Evolutionary conservation across 2,329 filamentous ascomycete genomes (phyloP).

Genomic region (Kalmusia sp.): DNA sequence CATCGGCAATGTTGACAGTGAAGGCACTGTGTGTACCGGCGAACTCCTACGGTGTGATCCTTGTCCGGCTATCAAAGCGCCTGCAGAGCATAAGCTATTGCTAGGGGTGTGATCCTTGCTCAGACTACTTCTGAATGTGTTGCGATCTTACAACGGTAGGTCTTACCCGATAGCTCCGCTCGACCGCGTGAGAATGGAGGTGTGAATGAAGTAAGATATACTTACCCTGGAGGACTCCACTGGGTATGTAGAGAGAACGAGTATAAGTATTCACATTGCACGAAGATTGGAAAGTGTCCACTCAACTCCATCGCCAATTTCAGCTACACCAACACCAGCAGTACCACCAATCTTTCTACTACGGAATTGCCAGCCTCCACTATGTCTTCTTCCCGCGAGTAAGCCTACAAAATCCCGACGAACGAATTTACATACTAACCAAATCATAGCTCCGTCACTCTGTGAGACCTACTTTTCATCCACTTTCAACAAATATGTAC

Average conservation of each 20-base stretch:
- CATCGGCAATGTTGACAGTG: not conserved
- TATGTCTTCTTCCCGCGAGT: conserved; percentile 2
- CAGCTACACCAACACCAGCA: not conserved
- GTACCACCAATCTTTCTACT: not conserved
- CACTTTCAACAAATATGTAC: not conserved
- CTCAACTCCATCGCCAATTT: not conserved
- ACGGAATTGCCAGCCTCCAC: not conserved
- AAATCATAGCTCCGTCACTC: not conserved
- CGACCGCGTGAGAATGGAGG: too few species aligned
- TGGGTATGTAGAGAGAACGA: too few species aligned
- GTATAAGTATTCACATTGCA: too few species aligned
- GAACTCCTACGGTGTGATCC: conserved; percentile 1
- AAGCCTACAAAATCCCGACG: not conserved
- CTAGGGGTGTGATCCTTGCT: too few species aligned
- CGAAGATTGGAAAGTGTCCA: too few species aligned
- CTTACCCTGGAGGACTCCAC: too few species aligned
- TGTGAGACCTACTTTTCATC: not conserved
- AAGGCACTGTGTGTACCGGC: not conserved
- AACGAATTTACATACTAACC: not conserved
- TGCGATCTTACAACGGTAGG: too few species aligned
- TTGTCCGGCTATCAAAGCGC: too few species aligned
- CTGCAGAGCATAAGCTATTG: too few species aligned
- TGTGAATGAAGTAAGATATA: too few species aligned
- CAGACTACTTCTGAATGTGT: too few species aligned
- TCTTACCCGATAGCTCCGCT: too few species aligned